A percentile compares a stretch with the other conserved stretches of the same genome.
These are phyloP conservation scores for Phytophthora sp. DNA, from an alignment of 352 stramenopile genomes.

Conservation along the genomic window DNA sequence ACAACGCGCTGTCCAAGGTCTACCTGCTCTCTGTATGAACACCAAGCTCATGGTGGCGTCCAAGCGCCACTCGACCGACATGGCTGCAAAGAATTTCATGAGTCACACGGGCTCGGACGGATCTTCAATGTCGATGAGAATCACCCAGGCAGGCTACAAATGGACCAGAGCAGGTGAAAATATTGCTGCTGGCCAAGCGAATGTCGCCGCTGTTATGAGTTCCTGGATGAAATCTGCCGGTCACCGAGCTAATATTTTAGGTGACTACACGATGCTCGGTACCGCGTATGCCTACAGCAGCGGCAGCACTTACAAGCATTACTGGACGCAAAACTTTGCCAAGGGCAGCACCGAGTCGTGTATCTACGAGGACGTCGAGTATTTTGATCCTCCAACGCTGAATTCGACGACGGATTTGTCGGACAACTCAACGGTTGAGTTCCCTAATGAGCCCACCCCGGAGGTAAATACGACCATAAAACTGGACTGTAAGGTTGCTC, in stretches of 20 bases:
- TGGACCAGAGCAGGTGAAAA: constrained; percentile 54
- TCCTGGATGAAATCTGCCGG: constrained; percentile 60
- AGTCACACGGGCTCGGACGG: constrained; percentile 49
- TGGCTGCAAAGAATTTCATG: constrained; percentile 50
- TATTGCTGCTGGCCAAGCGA: constrained; percentile 47
- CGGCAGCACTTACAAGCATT: constrained; percentile 42
- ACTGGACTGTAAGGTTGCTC: not conserved
- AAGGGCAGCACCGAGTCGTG: constrained; percentile 31
- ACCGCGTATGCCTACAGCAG: constrained; percentile 38
- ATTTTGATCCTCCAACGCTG: constrained; percentile 7
- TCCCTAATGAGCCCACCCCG: not conserved
- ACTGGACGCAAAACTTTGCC: constrained; percentile 62
- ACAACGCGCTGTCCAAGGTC: constrained; percentile 40
- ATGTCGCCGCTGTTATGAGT: constrained; percentile 44
- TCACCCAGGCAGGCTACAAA: constrained; percentile 45
- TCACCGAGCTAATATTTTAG: constrained; percentile 52
- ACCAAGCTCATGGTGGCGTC: constrained; percentile 31
- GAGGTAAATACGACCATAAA: not conserved
- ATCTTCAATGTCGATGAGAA: constrained; percentile 40
- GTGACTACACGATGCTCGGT: constrained; percentile 40
- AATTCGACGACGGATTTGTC: constrained; percentile 7
- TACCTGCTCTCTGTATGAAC: constrained; percentile 45
- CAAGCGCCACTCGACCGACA: constrained; percentile 34
- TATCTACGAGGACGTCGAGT: constrained; percentile 18
- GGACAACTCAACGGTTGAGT: constrained; percentile 2